These are phyloP conservation scores for Polychaeton citri DNA, from an alignment of 2,329 filamentous ascomycete genomes.

Conservation along the genomic window DNA sequence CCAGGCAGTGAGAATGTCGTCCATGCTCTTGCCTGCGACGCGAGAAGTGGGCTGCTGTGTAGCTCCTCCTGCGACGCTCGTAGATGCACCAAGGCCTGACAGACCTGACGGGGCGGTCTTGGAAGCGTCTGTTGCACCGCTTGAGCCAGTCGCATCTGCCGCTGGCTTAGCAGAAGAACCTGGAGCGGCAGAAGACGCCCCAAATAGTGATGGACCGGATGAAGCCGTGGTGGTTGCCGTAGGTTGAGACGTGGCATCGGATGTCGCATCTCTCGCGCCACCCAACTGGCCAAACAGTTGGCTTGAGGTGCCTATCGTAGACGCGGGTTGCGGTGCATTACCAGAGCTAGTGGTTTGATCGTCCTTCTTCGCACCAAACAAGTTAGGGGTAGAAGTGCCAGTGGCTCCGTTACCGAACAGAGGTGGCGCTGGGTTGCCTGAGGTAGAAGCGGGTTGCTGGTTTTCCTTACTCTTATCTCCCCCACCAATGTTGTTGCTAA, in stretches of 20 bases:
- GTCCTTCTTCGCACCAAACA: neutral
- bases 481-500: neutral
- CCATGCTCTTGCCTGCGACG: conserved; percentile 97
- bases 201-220: neutral
- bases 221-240: neutral
- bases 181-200: neutral
- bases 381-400: neutral
- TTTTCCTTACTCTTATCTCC: neutral
- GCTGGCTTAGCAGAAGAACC: too few species aligned
- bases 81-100: conserved; percentile 2
- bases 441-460: neutral
- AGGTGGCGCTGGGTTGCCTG: neutral
- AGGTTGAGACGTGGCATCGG: neutral
- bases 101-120: neutral
- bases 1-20: conserved; percentile 96
- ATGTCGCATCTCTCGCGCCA: neutral
- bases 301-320: neutral
- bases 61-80: neutral
- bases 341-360: neutral
- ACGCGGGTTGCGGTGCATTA: neutral
- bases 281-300: neutral
- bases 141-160: neutral
- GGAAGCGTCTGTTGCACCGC: neutral
- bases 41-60: conserved; percentile 50
- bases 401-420: neutral